A percentile compares a stretch with the other conserved stretches of the same genome.
These are phyloP conservation scores for Diplodia scrobiculata DNA, from an alignment of 2,329 filamentous ascomycete species.

Conservation along the genomic window DNA sequence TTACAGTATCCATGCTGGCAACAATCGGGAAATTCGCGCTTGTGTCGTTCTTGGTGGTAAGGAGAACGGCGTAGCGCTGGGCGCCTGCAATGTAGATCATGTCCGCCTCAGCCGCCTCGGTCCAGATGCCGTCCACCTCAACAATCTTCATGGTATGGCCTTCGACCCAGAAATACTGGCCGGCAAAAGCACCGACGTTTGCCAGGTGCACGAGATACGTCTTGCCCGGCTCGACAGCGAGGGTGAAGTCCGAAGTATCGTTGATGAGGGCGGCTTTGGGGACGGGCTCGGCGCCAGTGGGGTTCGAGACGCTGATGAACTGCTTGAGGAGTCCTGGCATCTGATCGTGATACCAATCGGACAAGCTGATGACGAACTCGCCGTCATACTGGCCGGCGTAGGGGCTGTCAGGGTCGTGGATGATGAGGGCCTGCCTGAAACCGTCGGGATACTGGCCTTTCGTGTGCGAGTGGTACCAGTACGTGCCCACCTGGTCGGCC, in stretches of 20 bases:
- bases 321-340: slow-evolving; percentile 48
- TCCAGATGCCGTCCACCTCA: slow-evolving; percentile 70
- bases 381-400: slow-evolving; percentile 58
- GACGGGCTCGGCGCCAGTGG: slow-evolving; percentile 65
- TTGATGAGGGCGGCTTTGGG: slow-evolving; percentile 68
- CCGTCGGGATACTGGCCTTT: slow-evolving; percentile 67
- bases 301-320: slow-evolving; percentile 56
- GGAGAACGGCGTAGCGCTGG: slow-evolving; percentile 68
- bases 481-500: slow-evolving; percentile 57
- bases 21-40: slow-evolving; percentile 63
- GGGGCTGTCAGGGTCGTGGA: slow-evolving; percentile 61
- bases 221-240: slow-evolving; percentile 53
- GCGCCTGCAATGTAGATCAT: slow-evolving; percentile 68
- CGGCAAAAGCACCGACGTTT: slow-evolving; percentile 70
- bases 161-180: slow-evolving; percentile 71
- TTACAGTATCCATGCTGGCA: slow-evolving; percentile 52
- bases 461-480: slow-evolving; percentile 71
- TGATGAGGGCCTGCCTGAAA: slow-evolving; percentile 65
- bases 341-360: slow-evolving; percentile 72
- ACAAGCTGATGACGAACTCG: slow-evolving; percentile 67
- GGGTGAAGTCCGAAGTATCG: slow-evolving; percentile 54
- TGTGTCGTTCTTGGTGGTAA: slow-evolving; percentile 62
- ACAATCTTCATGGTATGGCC: slow-evolving; percentile 66
- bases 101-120: slow-evolving; percentile 61
- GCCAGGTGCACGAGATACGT: slow-evolving; percentile 68